These are phyloP conservation scores for Fusarium begoniae DNA, from an alignment of 2,329 filamentous ascomycete genomes.

Conservation along the genomic window DNA sequence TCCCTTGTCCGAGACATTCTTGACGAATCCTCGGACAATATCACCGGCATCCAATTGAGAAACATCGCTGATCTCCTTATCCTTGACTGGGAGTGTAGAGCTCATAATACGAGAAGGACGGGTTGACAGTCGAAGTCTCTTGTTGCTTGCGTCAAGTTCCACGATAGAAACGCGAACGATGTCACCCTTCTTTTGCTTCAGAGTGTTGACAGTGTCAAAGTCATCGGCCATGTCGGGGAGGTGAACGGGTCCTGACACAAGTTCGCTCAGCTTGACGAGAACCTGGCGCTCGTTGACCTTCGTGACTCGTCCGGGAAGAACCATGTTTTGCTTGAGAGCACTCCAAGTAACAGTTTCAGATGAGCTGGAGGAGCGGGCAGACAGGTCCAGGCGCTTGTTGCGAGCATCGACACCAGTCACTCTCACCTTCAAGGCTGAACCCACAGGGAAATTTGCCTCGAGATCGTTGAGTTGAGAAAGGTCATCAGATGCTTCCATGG, in stretches of 20 bases:
- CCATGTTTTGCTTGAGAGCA: conserved; percentile 79
- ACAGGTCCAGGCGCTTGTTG: conserved; percentile 82
- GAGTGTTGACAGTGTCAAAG: conserved; percentile 81
- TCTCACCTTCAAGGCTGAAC: conserved; percentile 84
- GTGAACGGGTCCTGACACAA: conserved; percentile 80
- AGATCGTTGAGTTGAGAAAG: conserved; percentile 80
- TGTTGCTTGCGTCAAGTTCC: conserved; percentile 82
- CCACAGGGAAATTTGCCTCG: conserved; percentile 82
- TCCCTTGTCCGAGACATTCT: conserved; percentile 88
- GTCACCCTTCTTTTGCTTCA: conserved; percentile 82
- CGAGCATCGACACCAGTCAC: conserved; percentile 78
- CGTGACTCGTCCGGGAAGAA: conserved; percentile 84
- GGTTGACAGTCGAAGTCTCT: conserved; percentile 82
- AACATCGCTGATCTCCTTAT: conserved; percentile 78
- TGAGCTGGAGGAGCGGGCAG: conserved; percentile 71
- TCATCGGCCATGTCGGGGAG: conserved; percentile 88
- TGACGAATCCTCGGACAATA: conserved; percentile 89
- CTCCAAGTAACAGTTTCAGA: conserved; percentile 68
- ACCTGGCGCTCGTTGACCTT: conserved; percentile 86
- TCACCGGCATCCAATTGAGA: conserved; percentile 80
- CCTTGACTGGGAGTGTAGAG: conserved; percentile 81
- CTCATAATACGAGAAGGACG: conserved; percentile 90
- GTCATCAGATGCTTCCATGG: conserved; percentile 88
- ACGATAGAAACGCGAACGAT: conserved; percentile 88
- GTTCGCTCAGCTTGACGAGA: conserved; percentile 84